phyloP scores from a whole-genome alignment of 805 yeast genomes.

The Vanderwaltozyma yarrowii region DNA sequence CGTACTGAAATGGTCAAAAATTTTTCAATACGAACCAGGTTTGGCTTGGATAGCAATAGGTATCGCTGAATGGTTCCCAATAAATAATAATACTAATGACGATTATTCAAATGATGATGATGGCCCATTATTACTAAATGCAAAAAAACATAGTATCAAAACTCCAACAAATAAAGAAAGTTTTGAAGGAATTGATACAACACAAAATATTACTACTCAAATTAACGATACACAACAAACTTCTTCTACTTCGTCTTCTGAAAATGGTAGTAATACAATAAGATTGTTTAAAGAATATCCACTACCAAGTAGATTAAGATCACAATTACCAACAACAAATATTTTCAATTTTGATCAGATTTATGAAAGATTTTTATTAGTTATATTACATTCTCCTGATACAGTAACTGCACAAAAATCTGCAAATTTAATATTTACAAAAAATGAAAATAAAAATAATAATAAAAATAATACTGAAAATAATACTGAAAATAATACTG shows the following conservation, averaged over 20 bases:
- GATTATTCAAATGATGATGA: slow-evolving; percentile 26
- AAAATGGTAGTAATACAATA: not conserved
- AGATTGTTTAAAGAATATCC: slow-evolving; percentile 24
- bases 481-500: too few relatives aligned
- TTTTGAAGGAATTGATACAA: not conserved
- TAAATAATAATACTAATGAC: slow-evolving; percentile 14
- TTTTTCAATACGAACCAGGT: slow-evolving; percentile 70
- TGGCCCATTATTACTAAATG: slow-evolving; percentile 20
- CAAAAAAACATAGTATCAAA: slow-evolving; percentile 15
- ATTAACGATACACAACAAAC: too few relatives aligned
- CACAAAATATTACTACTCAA: too few relatives aligned
- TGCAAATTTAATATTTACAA: slow-evolving; percentile 1
- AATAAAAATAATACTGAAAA: too few relatives aligned
- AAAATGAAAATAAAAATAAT: slow-evolving; percentile 1
- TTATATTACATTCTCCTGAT: slow-evolving; percentile 65
- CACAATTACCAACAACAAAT: slow-evolving; percentile 14
- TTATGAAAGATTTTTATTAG: slow-evolving; percentile 66
- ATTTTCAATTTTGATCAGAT: slow-evolving; percentile 52
- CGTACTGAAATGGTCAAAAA: slow-evolving; percentile 65
- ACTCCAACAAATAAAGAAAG: not conserved
- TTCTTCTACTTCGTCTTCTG: too few relatives aligned
- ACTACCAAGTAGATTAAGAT: slow-evolving; percentile 14
- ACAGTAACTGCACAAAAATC: slow-evolving; percentile 21
- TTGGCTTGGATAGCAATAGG: slow-evolving; percentile 83
- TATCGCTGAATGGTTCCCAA: slow-evolving; percentile 79